Conservation (phyloP, 176 grass and related monocot genomes). For the Puya raimondii region DNA sequence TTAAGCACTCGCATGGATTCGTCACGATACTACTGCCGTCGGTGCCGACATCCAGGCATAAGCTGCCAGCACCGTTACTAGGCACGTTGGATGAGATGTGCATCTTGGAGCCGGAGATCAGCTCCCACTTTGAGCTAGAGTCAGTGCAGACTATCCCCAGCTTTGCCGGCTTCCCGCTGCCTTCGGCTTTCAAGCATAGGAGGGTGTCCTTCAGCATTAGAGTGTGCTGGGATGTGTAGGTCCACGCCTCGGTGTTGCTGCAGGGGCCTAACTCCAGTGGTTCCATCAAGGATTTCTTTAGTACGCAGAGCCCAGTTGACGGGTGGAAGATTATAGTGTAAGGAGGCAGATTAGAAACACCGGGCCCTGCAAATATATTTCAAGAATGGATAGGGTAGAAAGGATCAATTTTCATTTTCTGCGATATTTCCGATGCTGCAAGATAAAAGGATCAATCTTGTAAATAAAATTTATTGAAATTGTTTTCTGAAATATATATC, state of each 20-base stretch:
- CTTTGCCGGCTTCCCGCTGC: conserved; percentile 22
- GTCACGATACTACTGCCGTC: conserved; percentile 57
- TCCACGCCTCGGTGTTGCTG: conserved; percentile 1
- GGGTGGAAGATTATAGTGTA: conserved; percentile 74
- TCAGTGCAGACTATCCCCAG: conserved; percentile 41
- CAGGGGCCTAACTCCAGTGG: conserved; percentile 47
- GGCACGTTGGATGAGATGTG: conserved; percentile 38
- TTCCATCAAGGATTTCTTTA: neutral
- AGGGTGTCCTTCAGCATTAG: conserved; percentile 21
- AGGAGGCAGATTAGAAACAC: conserved; percentile 20
- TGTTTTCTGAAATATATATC: too few species aligned
- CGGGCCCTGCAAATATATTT: conserved; percentile 34
- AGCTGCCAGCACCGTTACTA: neutral
- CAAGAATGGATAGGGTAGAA: neutral
- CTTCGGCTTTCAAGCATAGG: conserved; percentile 42
- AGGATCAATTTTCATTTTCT: neutral
- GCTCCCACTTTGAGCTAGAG: conserved; percentile 34
- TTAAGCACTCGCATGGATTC: conserved; percentile 62
- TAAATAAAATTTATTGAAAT: too few species aligned
- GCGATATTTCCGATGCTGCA: neutral
- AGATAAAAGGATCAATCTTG: too few species aligned
- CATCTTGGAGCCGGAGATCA: conserved; percentile 65
- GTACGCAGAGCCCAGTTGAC: conserved; percentile 43
- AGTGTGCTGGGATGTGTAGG: conserved; percentile 13
- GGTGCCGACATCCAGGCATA: conserved; percentile 67